phyloP scores from a whole-genome alignment of 371 early-diverging fungal species.

The Mucor piriformis region DNA sequence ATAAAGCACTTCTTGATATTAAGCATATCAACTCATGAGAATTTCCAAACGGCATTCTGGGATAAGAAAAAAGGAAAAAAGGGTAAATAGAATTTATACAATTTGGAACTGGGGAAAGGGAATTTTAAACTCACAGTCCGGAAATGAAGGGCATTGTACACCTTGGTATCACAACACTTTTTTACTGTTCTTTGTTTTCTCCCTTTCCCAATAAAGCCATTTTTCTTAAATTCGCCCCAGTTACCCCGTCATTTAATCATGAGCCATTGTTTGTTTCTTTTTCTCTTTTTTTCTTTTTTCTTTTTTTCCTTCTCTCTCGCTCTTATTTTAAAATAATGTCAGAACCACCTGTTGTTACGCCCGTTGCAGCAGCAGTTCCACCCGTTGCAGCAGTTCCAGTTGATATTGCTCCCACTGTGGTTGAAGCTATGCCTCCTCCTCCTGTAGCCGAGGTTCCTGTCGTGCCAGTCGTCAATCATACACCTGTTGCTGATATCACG shows the following conservation, averaged over 20 bases:
- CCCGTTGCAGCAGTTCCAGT: not conserved
- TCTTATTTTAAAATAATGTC: not conserved
- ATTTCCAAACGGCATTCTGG: conserved; percentile 50
- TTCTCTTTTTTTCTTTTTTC: not conserved
- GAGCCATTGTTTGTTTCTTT: not conserved
- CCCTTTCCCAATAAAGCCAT: not conserved
- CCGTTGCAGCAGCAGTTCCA: not conserved
- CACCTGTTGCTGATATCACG: too few relatives aligned
- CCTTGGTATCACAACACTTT: not conserved
- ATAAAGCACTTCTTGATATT: conserved; percentile 50
- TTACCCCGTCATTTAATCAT: not conserved
- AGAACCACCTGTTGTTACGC: not conserved
- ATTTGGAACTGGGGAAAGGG: not conserved
- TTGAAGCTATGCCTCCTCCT: not conserved
- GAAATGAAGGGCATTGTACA: too few relatives aligned
- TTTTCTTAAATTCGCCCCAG: not conserved
- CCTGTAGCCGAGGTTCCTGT: not conserved
- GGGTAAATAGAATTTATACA: not conserved
- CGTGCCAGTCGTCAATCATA: not conserved
- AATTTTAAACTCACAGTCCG: not conserved
- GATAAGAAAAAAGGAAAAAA: not conserved
- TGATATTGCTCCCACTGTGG: not conserved
- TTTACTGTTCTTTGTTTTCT: not conserved
- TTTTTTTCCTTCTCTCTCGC: not conserved
- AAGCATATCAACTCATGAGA: conserved; percentile 46